phyloP scores from a whole-genome alignment of 441 rosid genomes.

The Pelargonium cotyledonis region DNA sequence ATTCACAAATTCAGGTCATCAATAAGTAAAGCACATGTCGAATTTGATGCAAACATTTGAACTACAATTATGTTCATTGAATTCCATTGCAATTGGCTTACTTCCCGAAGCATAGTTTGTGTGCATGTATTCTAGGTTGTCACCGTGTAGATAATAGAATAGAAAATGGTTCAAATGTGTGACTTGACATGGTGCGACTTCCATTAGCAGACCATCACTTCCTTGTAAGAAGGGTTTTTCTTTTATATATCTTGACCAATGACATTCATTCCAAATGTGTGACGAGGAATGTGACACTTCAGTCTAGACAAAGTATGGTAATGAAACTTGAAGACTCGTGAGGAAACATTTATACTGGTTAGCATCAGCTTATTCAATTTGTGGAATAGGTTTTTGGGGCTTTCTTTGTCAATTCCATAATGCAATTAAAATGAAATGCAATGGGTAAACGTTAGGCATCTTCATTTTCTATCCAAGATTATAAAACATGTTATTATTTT shows the following conservation, averaged over 20 bases:
- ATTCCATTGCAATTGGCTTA: too few relatives aligned
- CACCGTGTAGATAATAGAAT: too few relatives aligned
- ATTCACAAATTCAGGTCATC: background rate
- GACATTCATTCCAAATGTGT: too few relatives aligned
- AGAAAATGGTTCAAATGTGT: too few relatives aligned
- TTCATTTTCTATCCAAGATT: background rate
- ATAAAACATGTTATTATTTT: background rate
- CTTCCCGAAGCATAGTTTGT: too few relatives aligned
- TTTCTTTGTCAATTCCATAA: background rate
- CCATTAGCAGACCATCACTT: too few relatives aligned
- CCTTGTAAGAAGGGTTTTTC: too few relatives aligned
- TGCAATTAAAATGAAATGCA: background rate
- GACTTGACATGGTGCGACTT: too few relatives aligned
- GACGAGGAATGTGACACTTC: too few relatives aligned
- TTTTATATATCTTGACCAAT: too few relatives aligned
- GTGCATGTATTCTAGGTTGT: too few relatives aligned
- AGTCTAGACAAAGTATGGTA: background rate
- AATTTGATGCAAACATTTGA: background rate
- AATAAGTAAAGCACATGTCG: background rate
- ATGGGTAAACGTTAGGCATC: background rate
- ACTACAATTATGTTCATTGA: background rate
- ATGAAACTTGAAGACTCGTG: background rate
- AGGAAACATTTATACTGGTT: background rate
- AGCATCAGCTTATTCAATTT: background rate
- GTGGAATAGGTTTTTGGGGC: background rate